Evolutionary conservation across 2,329 filamentous ascomycete species (phyloP).

Genomic region (Aureobasidium zeae): DNA sequence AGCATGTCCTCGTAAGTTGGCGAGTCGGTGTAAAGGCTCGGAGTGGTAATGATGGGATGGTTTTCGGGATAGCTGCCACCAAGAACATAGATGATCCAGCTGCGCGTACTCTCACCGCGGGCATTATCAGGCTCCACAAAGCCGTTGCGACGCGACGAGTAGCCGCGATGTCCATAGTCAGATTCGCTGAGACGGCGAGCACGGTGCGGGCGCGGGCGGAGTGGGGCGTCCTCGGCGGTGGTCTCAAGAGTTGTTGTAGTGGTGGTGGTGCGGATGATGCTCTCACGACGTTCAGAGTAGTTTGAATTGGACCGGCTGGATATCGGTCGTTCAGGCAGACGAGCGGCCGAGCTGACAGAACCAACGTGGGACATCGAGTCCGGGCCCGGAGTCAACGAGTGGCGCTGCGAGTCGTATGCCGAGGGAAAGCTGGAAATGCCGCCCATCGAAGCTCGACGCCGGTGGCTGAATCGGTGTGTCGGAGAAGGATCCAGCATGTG

Average conservation of each 20-base stretch:
- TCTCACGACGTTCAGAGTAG: slow-evolving; percentile 26
- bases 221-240: slow-evolving; percentile 30
- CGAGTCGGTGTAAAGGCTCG: slow-evolving; percentile 60
- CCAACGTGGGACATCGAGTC: slow-evolving; percentile 46
- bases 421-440: slow-evolving; percentile 40
- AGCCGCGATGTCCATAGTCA: slow-evolving; percentile 37
- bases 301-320: slow-evolving; percentile 16
- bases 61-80: slow-evolving; percentile 62
- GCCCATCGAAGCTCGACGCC: slow-evolving; percentile 46
- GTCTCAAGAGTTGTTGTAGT: slow-evolving; percentile 26
- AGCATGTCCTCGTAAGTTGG: slow-evolving; percentile 67
- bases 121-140: slow-evolving; percentile 50
- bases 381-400: slow-evolving; percentile 40
- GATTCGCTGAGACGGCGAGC: slow-evolving; percentile 51
- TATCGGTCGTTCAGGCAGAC: slow-evolving; percentile 9
- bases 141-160: slow-evolving; percentile 48
- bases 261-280: slow-evolving; percentile 31
- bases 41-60: slow-evolving; percentile 60
- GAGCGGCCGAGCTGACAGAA: slow-evolving; percentile 37
- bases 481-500: slow-evolving; percentile 46
- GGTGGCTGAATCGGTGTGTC: slow-evolving; percentile 45
- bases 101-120: slow-evolving; percentile 49
- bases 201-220: slow-evolving; percentile 33
- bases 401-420: slow-evolving; percentile 46
- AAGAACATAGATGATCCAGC: slow-evolving; percentile 65